These are phyloP conservation scores for Fagus sylvatica DNA, from an alignment of 306 rosid species.

Conservation along the genomic window DNA sequence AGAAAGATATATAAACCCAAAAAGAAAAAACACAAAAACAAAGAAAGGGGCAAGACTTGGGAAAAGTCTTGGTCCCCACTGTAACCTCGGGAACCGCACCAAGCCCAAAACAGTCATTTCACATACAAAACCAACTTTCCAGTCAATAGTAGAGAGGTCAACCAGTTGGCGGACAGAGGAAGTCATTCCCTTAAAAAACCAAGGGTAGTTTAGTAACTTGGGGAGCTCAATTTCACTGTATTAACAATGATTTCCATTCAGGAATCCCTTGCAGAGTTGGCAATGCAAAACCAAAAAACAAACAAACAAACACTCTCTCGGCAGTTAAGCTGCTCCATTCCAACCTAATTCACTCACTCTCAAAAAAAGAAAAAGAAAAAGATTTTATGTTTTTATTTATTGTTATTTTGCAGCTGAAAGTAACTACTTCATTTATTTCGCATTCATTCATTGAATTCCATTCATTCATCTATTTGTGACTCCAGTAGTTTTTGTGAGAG, in stretches of 20 bases:
- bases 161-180: neutral
- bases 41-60: neutral
- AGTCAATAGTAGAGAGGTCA: neutral
- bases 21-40: neutral
- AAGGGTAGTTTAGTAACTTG: constrained; percentile 27
- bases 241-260: constrained; percentile 41
- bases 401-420: constrained; percentile 22
- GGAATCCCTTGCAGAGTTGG: constrained; percentile 96
- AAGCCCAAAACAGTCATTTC: constrained; percentile 32
- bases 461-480: constrained; percentile 33
- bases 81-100: constrained; percentile 9
- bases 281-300: constrained; percentile 38
- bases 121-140: neutral
- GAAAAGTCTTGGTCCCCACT: neutral
- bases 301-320: constrained; percentile 29
- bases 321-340: constrained; percentile 74
- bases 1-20: neutral
- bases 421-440: constrained; percentile 50
- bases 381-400: no score
- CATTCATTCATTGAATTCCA: constrained; percentile 25
- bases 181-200: neutral
- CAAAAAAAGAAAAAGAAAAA: neutral
- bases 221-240: neutral
- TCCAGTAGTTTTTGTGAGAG: constrained; percentile 3
- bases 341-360: constrained; percentile 38